phyloP scores from a whole-genome alignment of 768 basidiomycete species.

The Lentinula sp. region DNA sequence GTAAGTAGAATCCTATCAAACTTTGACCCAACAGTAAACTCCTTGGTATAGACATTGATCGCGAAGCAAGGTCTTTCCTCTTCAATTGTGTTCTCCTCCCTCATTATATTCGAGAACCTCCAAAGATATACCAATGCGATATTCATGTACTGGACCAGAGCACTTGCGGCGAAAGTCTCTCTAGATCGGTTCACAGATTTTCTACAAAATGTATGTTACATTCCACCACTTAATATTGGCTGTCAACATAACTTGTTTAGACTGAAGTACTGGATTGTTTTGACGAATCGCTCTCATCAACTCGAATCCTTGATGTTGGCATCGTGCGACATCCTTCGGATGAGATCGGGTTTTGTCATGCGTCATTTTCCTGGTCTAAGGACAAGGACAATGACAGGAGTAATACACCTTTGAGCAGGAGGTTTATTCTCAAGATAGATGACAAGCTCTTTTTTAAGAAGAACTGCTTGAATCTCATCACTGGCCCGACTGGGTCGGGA shows the following conservation, averaged over 20 bases:
- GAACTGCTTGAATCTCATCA: conserved; percentile 30
- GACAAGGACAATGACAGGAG: conserved; percentile 10
- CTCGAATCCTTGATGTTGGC: background rate
- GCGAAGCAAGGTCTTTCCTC: conserved; percentile 7
- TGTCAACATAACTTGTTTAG: conserved; percentile 6
- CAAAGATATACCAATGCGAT: conserved; percentile 26
- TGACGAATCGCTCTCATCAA: conserved; percentile 6
- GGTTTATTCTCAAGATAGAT: conserved; percentile 30
- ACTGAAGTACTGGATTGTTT: conserved; percentile 22
- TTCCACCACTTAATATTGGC: background rate
- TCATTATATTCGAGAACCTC: conserved; percentile 41
- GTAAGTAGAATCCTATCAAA: conserved; percentile 22
- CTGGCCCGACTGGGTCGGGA: conserved; percentile 29
- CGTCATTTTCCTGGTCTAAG: conserved; percentile 31
- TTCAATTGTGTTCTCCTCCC: conserved; percentile 21
- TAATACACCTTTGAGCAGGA: conserved; percentile 22
- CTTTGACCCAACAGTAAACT: background rate
- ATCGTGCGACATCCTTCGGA: conserved; percentile 3
- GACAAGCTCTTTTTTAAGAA: conserved; percentile 33
- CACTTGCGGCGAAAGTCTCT: conserved; percentile 35
- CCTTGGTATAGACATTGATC: background rate
- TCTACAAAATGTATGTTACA: background rate
- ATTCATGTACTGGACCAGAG: conserved; percentile 8
- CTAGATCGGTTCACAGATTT: conserved; percentile 24
- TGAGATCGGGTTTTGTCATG: conserved; percentile 26